phyloP scores from a whole-genome alignment of 495 filamentous ascomycete species.

The Massariosphaeria phaeospora region DNA sequence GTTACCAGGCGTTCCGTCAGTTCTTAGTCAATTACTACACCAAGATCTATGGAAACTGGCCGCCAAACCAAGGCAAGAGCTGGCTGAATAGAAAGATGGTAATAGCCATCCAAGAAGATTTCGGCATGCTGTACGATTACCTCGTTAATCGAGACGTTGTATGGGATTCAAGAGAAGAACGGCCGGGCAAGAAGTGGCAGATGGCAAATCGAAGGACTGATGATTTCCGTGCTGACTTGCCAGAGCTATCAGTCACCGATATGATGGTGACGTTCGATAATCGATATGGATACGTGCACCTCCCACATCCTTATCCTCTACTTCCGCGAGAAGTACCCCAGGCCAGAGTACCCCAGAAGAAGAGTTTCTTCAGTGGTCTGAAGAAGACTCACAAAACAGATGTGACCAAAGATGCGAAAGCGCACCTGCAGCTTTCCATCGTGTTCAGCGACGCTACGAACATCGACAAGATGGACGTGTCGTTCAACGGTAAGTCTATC shows the following conservation, averaged over 20 bases:
- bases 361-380: slow-evolving; percentile 25
- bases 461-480: slow-evolving; percentile 56
- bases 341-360: slow-evolving; percentile 38
- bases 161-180: slow-evolving; percentile 57
- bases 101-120: slow-evolving; percentile 58
- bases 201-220: slow-evolving; percentile 50
- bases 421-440: slow-evolving; percentile 38
- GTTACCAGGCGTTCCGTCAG: slow-evolving; percentile 52
- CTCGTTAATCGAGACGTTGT: slow-evolving; percentile 63
- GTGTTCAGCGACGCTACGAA: slow-evolving; percentile 66
- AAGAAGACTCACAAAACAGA: slow-evolving; percentile 36
- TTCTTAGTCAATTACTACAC: slow-evolving; percentile 55
- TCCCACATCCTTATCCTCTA: slow-evolving; percentile 65
- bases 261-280: slow-evolving; percentile 66
- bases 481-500: slow-evolving; percentile 40
- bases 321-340: slow-evolving; percentile 46
- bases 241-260: slow-evolving; percentile 59
- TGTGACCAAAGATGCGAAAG: slow-evolving; percentile 29
- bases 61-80: slow-evolving; percentile 47
- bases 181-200: slow-evolving; percentile 54
- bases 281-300: slow-evolving; percentile 56
- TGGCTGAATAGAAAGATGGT: slow-evolving; percentile 60
- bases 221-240: slow-evolving; percentile 56
- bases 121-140: slow-evolving; percentile 66
- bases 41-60: slow-evolving; percentile 53